A percentile compares a stretch with the other conserved stretches of the same genome.
phyloP scores from a whole-genome alignment of 2,329 filamentous ascomycete genomes.

The Trichoderma sp. region DNA sequence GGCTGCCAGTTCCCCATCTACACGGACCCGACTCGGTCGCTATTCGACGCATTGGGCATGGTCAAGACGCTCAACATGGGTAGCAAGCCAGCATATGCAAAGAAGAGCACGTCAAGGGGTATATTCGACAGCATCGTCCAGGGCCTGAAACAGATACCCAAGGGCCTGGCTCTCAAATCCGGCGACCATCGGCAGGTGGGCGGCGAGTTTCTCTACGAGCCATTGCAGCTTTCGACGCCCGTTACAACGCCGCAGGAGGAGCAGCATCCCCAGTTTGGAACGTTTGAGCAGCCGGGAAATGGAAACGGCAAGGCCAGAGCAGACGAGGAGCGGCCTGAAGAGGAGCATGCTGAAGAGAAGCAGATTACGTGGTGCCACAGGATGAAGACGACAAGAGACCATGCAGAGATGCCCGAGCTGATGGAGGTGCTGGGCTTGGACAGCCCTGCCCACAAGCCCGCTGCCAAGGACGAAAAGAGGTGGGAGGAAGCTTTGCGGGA shows the following conservation, averaged over 20 bases:
- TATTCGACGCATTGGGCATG: constrained; percentile 70
- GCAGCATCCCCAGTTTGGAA: constrained; percentile 24
- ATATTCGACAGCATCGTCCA: constrained; percentile 55
- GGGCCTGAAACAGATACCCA: constrained; percentile 55
- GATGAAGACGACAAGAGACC: constrained; percentile 76
- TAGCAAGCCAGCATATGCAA: constrained; percentile 60
- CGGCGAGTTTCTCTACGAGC: constrained; percentile 76
- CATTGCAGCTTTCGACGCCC: constrained; percentile 43
- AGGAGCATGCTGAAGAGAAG: constrained; percentile 59
- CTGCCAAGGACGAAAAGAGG: constrained; percentile 20
- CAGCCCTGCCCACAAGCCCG: constrained; percentile 23
- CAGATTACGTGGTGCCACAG: constrained; percentile 74
- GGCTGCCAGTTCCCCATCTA: constrained; percentile 71
- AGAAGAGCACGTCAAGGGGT: constrained; percentile 49
- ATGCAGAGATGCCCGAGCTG: constrained; percentile 67
- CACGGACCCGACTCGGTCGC: constrained; percentile 64
- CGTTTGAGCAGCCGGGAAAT: constrained; percentile 23
- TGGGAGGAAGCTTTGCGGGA: constrained; percentile 40
- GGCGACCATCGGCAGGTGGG: constrained; percentile 69
- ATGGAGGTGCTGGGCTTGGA: constrained; percentile 60
- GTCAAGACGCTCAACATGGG: constrained; percentile 60
- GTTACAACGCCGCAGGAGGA: constrained; percentile 43
- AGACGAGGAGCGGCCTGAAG: constrained; percentile 38
- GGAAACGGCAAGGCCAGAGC: constrained; percentile 21
- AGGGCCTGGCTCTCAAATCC: constrained; percentile 57